Conservation (phyloP, 805 yeast genomes). For the Metschnikowia corniflorae region DNA sequence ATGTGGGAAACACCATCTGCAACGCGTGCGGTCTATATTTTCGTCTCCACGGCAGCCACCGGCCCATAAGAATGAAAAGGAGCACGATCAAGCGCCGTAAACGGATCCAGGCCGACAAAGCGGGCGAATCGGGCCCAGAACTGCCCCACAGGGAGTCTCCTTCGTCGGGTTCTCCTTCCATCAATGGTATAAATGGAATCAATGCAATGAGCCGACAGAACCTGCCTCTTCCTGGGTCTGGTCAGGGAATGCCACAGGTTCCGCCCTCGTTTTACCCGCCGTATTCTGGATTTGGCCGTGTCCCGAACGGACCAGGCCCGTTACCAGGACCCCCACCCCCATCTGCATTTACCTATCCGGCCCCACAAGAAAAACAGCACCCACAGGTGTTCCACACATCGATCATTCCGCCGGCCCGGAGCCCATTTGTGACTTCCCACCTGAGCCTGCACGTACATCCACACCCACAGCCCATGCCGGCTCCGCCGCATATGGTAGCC, state of each 20-base stretch:
- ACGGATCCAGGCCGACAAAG: conserved; percentile 29
- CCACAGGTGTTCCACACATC: conserved; percentile 4
- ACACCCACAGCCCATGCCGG: conserved; percentile 6
- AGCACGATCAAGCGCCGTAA: conserved; percentile 72
- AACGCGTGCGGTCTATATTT: conserved; percentile 1
- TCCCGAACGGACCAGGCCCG: conserved; percentile 43
- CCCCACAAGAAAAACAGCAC: neutral
- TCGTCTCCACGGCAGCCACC: conserved; percentile 57
- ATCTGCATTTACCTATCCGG: conserved; percentile 2
- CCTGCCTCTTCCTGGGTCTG: conserved; percentile 1
- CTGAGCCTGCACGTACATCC: conserved; percentile 5
- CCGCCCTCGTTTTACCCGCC: conserved; percentile 29
- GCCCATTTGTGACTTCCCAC: too few species aligned
- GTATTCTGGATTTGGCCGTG: conserved; percentile 31
- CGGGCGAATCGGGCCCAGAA: too few species aligned
- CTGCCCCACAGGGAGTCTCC: too few species aligned
- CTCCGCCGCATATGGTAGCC: conserved; percentile 3
- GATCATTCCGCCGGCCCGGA: conserved; percentile 1
- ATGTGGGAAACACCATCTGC: too few species aligned
- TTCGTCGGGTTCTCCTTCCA: too few species aligned
- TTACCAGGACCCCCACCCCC: conserved; percentile 41
- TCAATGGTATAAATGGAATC: too few species aligned
- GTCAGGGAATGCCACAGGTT: neutral
- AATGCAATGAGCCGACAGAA: too few species aligned
- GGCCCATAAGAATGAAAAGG: conserved; percentile 75